A percentile compares a stretch with the other conserved stretches of the same genome.
These are phyloP conservation scores for Mucor plumbeus DNA, from an alignment of 371 early-diverging fungal genomes.

Conservation along the genomic window DNA sequence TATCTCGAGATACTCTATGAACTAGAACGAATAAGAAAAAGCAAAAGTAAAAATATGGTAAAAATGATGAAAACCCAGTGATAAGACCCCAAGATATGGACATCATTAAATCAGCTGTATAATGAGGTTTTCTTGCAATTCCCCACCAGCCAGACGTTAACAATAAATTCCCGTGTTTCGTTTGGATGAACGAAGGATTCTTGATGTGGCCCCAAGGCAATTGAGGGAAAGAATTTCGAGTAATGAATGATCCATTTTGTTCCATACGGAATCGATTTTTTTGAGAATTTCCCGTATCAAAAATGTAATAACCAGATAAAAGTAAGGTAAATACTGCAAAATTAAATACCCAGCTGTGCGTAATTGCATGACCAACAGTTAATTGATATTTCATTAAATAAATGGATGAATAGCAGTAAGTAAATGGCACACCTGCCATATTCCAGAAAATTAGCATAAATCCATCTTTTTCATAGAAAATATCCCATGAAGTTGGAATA, in stretches of 20 bases:
- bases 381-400: constrained; percentile 57
- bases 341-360: constrained; percentile 49
- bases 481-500: constrained; percentile 78
- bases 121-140: constrained; percentile 81
- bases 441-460: constrained; percentile 71
- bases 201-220: constrained; percentile 68
- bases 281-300: constrained; percentile 77
- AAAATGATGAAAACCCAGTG: constrained; percentile 71
- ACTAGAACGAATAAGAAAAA: constrained; percentile 81
- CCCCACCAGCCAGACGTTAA: constrained; percentile 92
- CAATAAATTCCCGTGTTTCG: constrained; percentile 76
- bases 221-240: constrained; percentile 65
- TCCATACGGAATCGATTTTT: constrained; percentile 88
- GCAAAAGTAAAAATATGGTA: constrained; percentile 87
- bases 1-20: constrained; percentile 84
- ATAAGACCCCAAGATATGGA: constrained; percentile 82
- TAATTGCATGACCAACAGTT: constrained; percentile 45
- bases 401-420: constrained; percentile 61
- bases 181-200: constrained; percentile 76
- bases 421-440: constrained; percentile 68
- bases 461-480: constrained; percentile 63
- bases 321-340: neutral
- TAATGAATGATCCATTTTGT: constrained; percentile 63
- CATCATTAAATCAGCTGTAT: constrained; percentile 86
- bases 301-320: constrained; percentile 55